Evolutionary conservation across 805 yeast genomes (phyloP).

Genomic region (Kluyveromyces wickerhamii): DNA sequence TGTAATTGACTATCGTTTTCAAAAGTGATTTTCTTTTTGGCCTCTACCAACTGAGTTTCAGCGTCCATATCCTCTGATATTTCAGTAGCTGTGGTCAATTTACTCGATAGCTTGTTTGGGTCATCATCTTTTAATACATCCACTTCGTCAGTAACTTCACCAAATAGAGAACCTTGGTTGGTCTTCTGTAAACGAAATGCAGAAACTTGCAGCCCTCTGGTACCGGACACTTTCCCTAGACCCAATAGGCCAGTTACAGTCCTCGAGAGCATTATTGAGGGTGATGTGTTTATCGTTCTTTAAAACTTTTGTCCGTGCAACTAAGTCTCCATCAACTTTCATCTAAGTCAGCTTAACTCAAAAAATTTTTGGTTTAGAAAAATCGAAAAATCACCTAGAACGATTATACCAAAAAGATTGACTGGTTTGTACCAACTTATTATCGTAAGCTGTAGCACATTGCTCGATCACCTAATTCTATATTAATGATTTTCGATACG

Average conservation of each 20-base stretch:
- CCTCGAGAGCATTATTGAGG: conserved; percentile 4
- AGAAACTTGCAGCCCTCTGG: conserved; percentile 1
- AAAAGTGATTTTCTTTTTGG: conserved; percentile 24
- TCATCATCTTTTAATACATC: conserved; percentile 12
- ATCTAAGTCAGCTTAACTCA: too few relatives aligned
- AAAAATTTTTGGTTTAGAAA: too few relatives aligned
- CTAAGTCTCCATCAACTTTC: too few relatives aligned
- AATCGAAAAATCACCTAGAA: too few relatives aligned
- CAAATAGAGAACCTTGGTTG: conserved; percentile 14
- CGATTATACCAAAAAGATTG: too few relatives aligned
- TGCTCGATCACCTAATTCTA: too few relatives aligned
- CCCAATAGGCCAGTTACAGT: conserved; percentile 1
- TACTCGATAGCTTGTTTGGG: conserved; percentile 17
- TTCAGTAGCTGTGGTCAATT: conserved; percentile 18
- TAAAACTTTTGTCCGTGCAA: too few relatives aligned
- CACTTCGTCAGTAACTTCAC: conserved; percentile 18
- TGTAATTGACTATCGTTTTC: conserved; percentile 35
- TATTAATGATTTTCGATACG: too few relatives aligned
- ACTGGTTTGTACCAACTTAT: too few relatives aligned
- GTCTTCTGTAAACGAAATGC: background rate
- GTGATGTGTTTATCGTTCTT: background rate
- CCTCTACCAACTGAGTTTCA: conserved; percentile 14
- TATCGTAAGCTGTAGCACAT: too few relatives aligned
- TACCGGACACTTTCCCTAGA: background rate
- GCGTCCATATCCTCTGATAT: conserved; percentile 14